These are phyloP conservation scores for Trametes villosa DNA, from an alignment of 768 basidiomycete genomes.

Conservation along the genomic window DNA sequence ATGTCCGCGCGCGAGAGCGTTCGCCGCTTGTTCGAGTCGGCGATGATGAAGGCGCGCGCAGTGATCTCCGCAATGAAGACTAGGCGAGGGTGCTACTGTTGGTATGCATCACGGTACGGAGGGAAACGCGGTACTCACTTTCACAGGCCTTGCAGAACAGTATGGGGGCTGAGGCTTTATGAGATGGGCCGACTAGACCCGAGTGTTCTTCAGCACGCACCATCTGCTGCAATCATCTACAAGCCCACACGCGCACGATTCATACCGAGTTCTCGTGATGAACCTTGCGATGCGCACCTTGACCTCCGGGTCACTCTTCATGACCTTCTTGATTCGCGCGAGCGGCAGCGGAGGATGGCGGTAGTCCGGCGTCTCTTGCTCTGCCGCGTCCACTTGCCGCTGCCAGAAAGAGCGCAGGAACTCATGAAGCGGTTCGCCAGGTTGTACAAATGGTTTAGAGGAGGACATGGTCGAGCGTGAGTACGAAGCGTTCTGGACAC, in stretches of 20 bases:
- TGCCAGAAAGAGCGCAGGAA: slow-evolving; percentile 92
- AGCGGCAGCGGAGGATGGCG: slow-evolving; percentile 88
- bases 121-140: slow-evolving; percentile 60
- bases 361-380: slow-evolving; percentile 87
- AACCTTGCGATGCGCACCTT: slow-evolving; percentile 62
- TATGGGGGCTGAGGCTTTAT: slow-evolving; percentile 73
- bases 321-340: slow-evolving; percentile 97
- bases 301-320: slow-evolving; percentile 97
- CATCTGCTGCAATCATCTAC: slow-evolving; percentile 96
- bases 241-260: slow-evolving; percentile 33
- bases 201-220: slow-evolving; percentile 43
- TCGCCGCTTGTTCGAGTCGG: slow-evolving; percentile 95
- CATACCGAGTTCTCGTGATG: not conserved
- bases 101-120: not conserved
- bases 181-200: not conserved
- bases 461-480: slow-evolving; percentile 22
- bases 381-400: slow-evolving; percentile 82
- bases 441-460: slow-evolving; percentile 68
- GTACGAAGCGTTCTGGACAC: no score
- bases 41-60: slow-evolving; percentile 92
- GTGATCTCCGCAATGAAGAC: slow-evolving; percentile 99
- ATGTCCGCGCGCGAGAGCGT: slow-evolving; percentile 94
- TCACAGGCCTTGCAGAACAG: slow-evolving; percentile 98
- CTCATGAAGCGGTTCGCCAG: slow-evolving; percentile 85
- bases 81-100: slow-evolving; percentile 35